Evolutionary conservation across 2,329 filamentous ascomycete species (phyloP), one percentile per base, ranked within the genome.

Genomic region (Tolypocladium amazonense): DNA sequence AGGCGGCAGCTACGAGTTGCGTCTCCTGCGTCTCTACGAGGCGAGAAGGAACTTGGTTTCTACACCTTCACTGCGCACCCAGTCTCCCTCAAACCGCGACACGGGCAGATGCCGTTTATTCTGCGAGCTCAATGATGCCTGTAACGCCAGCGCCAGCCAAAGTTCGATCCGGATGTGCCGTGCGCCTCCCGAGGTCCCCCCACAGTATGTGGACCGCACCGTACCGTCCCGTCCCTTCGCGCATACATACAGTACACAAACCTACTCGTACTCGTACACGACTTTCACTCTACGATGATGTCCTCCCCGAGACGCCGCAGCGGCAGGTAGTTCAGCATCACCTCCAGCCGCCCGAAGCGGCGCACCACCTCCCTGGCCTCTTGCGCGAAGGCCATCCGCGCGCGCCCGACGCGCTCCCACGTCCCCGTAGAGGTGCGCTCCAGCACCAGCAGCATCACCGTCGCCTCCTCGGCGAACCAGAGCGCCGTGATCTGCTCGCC

Each of bases 401-500:
- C 70, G n/a, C 71, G 64, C 14, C 71, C 71, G 3, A 72, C 69
- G 2, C 71, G 67, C 59, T 73, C 70, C 71, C 71, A 73, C 4
- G 64, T 61, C 0, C 66, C 60, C 1, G 65, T 56, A 0, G 63
- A 60, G 0, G 65, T 66, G 53, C 66, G 64, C 62, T 73, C 69
- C 8, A 73, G 63, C 2, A 73, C 71, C 35, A 73, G 62, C 5
- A 73, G 62, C 70, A 73, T 67, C 23, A 73, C 67, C 14, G 66
- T 61, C 5, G 68, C 67, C 53, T 73, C 71, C 38, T 73, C 71
- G 23, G 72, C 66, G 55, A 73, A 73, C 71, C 71, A 73, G 35
- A 73, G 59, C 11, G 73, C 65, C 23, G 70, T 72, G 70, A 73
- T 73, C 58, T 72, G 70, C 62, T 73, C 69, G 8, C 70, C 71